Conservation (phyloP, 495 filamentous ascomycete species). For the Bryoglossum gracile region DNA sequence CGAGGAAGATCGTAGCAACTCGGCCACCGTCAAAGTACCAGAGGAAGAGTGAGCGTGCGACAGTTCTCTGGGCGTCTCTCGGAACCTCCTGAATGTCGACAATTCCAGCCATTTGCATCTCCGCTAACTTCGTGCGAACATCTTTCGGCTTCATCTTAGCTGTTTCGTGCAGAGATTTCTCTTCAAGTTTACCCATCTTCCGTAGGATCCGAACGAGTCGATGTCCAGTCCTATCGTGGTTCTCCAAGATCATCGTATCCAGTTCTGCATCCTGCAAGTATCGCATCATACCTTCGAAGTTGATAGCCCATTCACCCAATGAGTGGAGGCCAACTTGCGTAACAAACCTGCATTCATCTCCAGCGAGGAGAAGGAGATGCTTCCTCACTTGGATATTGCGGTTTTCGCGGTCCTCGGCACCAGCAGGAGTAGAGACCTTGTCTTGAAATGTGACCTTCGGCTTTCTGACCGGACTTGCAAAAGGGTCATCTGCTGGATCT, state of each 20-base stretch:
- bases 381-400: constrained; percentile 54
- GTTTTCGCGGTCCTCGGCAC: constrained; percentile 27
- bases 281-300: constrained; percentile 62
- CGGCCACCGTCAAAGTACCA: constrained; percentile 82
- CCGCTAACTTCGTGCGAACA: constrained; percentile 69
- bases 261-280: constrained; percentile 66
- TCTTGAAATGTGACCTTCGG: constrained; percentile 24
- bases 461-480: constrained; percentile 1
- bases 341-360: constrained; percentile 63
- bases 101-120: constrained; percentile 75
- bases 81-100: constrained; percentile 90
- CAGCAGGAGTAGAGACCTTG: constrained; percentile 18
- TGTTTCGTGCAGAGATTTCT: constrained; percentile 69
- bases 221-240: constrained; percentile 66
- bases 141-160: constrained; percentile 73
- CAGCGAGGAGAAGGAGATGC: constrained; percentile 69
- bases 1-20: constrained; percentile 54
- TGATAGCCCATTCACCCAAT: constrained; percentile 67
- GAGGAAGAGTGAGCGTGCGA: constrained; percentile 74
- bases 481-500: constrained; percentile 29
- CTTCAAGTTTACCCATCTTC: constrained; percentile 82
- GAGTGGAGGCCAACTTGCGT: constrained; percentile 48
- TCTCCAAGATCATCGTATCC: constrained; percentile 65
- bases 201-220: constrained; percentile 76
- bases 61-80: constrained; percentile 66